A percentile compares a stretch with the other conserved stretches of the same genome.
phyloP scores from a whole-genome alignment of 139 green algal species.

The Chara braunii region DNA sequence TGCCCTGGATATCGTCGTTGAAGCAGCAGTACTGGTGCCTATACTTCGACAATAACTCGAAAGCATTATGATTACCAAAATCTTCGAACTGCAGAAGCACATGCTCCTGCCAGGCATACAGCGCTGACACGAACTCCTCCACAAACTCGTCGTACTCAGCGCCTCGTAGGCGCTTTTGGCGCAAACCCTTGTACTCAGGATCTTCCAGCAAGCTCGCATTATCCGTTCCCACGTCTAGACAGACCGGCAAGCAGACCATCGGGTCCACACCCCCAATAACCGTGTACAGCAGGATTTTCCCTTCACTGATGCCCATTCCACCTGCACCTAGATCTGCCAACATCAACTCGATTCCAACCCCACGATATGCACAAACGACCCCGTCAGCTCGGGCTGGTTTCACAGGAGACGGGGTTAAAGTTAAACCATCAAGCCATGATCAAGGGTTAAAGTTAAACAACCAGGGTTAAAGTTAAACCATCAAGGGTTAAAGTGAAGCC shows the following conservation, averaged over 20 bases:
- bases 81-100: slow-evolving; percentile 33
- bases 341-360: no score
- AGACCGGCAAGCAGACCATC: slow-evolving; percentile 67
- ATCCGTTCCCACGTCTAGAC: slow-evolving; percentile 80
- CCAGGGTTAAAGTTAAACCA: no score
- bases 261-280: slow-evolving; percentile 52
- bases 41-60: slow-evolving; percentile 61
- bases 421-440: no score
- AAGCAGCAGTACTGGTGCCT: slow-evolving; percentile 55
- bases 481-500: no score
- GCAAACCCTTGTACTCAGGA: slow-evolving; percentile 59
- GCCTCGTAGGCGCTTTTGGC: slow-evolving; percentile 49
- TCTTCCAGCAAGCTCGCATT: slow-evolving; percentile 57
- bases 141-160: no score
- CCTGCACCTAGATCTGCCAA: no score
- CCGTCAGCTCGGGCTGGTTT: no score
- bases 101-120: slow-evolving; percentile 17
- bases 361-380: no score
- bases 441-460: no score
- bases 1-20: slow-evolving; percentile 92
- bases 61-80: slow-evolving; percentile 58
- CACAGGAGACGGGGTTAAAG: no score
- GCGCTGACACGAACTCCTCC: slow-evolving; percentile 34
- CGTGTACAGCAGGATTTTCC: slow-evolving; percentile 72
- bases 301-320: slow-evolving; percentile 75